Evolutionary conservation across 225 moss, liverwort and hornwort genomes (phyloP), one percentile per base, ranked within the genome.

Genomic region (Asterella californica): DNA sequence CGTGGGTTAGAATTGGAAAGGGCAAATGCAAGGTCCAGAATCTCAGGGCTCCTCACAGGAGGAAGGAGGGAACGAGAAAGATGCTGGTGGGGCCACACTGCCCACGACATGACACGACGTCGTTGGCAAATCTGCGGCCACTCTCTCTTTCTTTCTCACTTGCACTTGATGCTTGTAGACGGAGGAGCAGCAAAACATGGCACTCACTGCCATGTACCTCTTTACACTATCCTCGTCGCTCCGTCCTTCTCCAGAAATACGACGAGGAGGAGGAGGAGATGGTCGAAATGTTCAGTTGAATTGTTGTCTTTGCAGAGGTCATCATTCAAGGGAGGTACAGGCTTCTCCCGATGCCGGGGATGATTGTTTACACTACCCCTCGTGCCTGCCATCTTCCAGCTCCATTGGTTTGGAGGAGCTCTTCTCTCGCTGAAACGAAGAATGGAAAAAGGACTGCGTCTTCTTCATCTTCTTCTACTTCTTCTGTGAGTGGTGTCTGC

Each of bases 341-440:
- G 46, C 9, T 71, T 48, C 46, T 47, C 42, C 24, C 71, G 47
- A 71, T 71, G 71, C 71, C 71, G n/a, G 71, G 71, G 47, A 47
- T 71, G 1, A 71, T 48, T n/a, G n/a, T 71, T 14, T 47, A 47
- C 71, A 46, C 71, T 22, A 47, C 46, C 46, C 47, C n/a, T 27
- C 25, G 25, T 25, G 10, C 71, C 25, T 71, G 46, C n/a, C 71
- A 48, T 11, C 46, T 71, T 47, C 46, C 71, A n/a, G 47, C 46
- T 71, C 71, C 71, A 6, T n/a, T 46, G 47, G 12, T 22, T 25
- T 71, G 71, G 71, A 71, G 71, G 15, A 71, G 12, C 71, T 71
- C 71, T 25, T 71, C 47, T 71, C 47, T 15, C 42, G 10, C 25
- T n/a, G 61, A 9, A 25, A 0, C 19, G 8, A 61, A 10, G 36